phyloP scores from a whole-genome alignment of 148 eudicot genomes.

The Diospyros lotus region DNA sequence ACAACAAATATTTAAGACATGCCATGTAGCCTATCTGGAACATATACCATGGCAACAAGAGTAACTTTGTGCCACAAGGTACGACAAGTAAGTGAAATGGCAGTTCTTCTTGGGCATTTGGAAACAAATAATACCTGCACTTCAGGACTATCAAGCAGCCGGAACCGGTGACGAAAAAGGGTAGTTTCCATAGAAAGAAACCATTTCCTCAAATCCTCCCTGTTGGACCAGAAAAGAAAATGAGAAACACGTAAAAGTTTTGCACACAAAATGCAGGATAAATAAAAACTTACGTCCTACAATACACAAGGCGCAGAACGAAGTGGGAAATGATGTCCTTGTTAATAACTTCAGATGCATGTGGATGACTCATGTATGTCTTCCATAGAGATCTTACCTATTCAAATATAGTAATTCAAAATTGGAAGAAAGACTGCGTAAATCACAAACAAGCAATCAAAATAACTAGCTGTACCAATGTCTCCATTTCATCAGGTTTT shows the following conservation, averaged over 20 bases:
- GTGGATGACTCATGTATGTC: constrained; percentile 61
- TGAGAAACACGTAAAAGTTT: constrained; percentile 6
- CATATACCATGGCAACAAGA: too few relatives aligned
- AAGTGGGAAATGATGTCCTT: constrained; percentile 93
- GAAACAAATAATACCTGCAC: constrained; percentile 42
- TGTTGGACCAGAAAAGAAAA: constrained; percentile 12
- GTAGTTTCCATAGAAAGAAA: constrained; percentile 87
- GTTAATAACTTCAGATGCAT: constrained; percentile 54
- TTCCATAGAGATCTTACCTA: constrained; percentile 67
- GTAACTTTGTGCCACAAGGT: too few relatives aligned
- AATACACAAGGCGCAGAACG: constrained; percentile 88
- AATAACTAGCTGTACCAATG: constrained; percentile 33
- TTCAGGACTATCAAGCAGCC: constrained; percentile 44
- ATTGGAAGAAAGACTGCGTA: not conserved
- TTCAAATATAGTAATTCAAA: not conserved
- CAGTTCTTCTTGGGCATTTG: not conserved
- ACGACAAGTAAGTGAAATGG: too few relatives aligned
- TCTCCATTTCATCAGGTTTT: constrained; percentile 71
- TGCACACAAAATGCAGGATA: not conserved
- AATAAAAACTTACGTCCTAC: constrained; percentile 55
- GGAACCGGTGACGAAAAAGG: constrained; percentile 72
- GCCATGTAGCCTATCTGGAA: too few relatives aligned
- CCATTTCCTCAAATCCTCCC: constrained; percentile 92
- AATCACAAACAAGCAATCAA: not conserved
- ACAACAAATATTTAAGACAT: too few relatives aligned